Conservation (phyloP, 306 rosid genomes). For the Rosa chinensis region DNA sequence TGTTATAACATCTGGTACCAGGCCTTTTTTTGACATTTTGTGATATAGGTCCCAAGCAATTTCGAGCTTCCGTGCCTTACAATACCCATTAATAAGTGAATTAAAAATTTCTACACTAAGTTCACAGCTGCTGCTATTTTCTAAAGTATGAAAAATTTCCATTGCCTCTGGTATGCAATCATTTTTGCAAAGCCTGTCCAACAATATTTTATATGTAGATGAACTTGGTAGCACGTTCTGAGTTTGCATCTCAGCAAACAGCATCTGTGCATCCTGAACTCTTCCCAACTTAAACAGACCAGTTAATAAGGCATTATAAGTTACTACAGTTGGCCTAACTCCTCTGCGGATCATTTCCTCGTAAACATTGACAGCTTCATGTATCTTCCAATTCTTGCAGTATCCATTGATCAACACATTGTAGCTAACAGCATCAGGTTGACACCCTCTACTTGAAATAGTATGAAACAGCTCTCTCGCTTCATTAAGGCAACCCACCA, state of each 20-base stretch:
- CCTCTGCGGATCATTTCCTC: slow-evolving; percentile 33
- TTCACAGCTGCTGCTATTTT: slow-evolving; percentile 17
- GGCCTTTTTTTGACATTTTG: slow-evolving; percentile 25
- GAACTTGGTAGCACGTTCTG: slow-evolving; percentile 26
- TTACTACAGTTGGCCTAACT: slow-evolving; percentile 29
- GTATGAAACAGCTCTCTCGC: slow-evolving; percentile 35
- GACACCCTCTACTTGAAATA: slow-evolving; percentile 31
- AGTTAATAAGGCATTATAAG: slow-evolving; percentile 27
- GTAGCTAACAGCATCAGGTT: slow-evolving; percentile 28
- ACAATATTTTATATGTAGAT: slow-evolving; percentile 23
- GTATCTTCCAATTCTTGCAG: slow-evolving; percentile 31
- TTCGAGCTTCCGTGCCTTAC: slow-evolving; percentile 36
- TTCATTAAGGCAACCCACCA: slow-evolving; percentile 32
- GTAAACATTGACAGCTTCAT: slow-evolving; percentile 36
- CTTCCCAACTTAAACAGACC: slow-evolving; percentile 39
- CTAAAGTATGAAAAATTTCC: slow-evolving; percentile 33
- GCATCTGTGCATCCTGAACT: slow-evolving; percentile 35
- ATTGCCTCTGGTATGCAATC: slow-evolving; percentile 33
- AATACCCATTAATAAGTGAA: slow-evolving; percentile 33
- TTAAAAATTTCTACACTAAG: slow-evolving; percentile 17
- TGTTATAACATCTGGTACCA: slow-evolving; percentile 29
- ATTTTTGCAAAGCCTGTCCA: slow-evolving; percentile 49
- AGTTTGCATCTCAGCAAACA: slow-evolving; percentile 36
- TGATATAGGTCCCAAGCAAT: slow-evolving; percentile 36
- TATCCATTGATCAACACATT: slow-evolving; percentile 42